Conservation (phyloP, 306 rosid species). For the Rubus parviflorus region DNA sequence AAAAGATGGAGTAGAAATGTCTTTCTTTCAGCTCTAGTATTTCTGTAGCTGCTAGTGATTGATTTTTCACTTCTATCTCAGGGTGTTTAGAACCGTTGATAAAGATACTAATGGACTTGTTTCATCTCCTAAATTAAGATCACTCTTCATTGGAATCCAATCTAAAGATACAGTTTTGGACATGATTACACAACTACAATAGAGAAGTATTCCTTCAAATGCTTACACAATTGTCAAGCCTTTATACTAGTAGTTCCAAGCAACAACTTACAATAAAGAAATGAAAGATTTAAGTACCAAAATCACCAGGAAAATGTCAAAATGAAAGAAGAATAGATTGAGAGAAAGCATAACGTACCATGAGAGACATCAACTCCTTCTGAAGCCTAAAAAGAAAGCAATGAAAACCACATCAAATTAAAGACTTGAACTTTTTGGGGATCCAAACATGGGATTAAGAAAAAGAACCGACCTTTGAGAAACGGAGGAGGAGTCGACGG, state of each 20-base stretch:
- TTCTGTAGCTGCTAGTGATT: neutral
- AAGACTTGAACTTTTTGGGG: conserved; percentile 1
- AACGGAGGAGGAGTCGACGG: conserved; percentile 71
- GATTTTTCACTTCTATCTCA: neutral
- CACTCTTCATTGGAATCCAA: neutral
- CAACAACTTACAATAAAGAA: neutral
- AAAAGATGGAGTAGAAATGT: neutral
- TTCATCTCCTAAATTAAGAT: neutral
- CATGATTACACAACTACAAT: neutral
- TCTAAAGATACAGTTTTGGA: neutral
- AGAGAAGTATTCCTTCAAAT: neutral
- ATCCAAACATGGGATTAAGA: conserved; percentile 26
- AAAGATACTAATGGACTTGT: neutral
- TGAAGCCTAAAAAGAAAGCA: conserved; percentile 61
- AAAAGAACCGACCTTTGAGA: conserved; percentile 57
- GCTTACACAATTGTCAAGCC: neutral
- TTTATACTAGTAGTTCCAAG: neutral
- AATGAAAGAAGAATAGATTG: neutral
- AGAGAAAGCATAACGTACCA: conserved; percentile 51
- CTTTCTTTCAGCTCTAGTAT: neutral
- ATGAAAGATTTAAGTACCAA: neutral
- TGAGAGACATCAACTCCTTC: conserved; percentile 96
- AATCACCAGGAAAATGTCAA: neutral
- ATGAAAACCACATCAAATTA: conserved; percentile 14
- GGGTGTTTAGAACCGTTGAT: neutral